Percentiles rank a stretch among this genome's conserved stretches.
phyloP scores from a whole-genome alignment of 805 yeast genomes.

The Saccharomycopsis sp. region DNA sequence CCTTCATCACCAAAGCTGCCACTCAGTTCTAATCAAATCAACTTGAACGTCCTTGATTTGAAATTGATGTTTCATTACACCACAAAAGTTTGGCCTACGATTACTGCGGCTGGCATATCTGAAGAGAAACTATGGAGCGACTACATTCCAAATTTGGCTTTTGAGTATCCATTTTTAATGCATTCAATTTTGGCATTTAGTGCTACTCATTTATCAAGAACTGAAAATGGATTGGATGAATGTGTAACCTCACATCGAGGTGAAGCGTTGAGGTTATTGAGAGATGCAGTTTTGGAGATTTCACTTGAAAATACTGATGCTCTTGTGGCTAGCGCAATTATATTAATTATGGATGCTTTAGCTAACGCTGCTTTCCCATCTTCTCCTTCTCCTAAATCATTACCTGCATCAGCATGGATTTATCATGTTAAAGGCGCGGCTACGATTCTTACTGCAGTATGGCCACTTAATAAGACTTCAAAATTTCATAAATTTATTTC shows the following conservation, averaged over 20 bases:
- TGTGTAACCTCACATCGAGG: conserved; percentile 82
- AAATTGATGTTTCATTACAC: conserved; percentile 84
- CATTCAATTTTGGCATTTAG: conserved; percentile 86
- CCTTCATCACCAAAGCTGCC: conserved; percentile 21
- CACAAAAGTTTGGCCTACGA: conserved; percentile 75
- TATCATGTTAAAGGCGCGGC: conserved; percentile 97
- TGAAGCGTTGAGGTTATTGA: conserved; percentile 69
- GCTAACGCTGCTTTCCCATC: conserved; percentile 73
- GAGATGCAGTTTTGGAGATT: conserved; percentile 83
- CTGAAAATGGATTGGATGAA: conserved; percentile 68
- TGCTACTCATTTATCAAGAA: conserved; percentile 82
- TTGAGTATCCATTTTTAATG: conserved; percentile 84
- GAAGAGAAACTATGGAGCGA: conserved; percentile 80
- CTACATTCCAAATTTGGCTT: conserved; percentile 84
- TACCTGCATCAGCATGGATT: conserved; percentile 94
- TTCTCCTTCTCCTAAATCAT: conserved; percentile 35
- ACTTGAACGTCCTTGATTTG: conserved; percentile 71
- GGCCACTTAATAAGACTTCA: conserved; percentile 74
- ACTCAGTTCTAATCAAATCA: conserved; percentile 25
- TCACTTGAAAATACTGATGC: conserved; percentile 87
- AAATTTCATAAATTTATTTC: conserved; percentile 64
- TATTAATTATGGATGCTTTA: conserved; percentile 84
- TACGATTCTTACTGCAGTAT: conserved; percentile 90
- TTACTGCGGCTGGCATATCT: conserved; percentile 85
- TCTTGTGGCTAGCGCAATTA: conserved; percentile 82